Conservation (phyloP, 2,329 filamentous ascomycete species). For the Calonectria pteridis region DNA sequence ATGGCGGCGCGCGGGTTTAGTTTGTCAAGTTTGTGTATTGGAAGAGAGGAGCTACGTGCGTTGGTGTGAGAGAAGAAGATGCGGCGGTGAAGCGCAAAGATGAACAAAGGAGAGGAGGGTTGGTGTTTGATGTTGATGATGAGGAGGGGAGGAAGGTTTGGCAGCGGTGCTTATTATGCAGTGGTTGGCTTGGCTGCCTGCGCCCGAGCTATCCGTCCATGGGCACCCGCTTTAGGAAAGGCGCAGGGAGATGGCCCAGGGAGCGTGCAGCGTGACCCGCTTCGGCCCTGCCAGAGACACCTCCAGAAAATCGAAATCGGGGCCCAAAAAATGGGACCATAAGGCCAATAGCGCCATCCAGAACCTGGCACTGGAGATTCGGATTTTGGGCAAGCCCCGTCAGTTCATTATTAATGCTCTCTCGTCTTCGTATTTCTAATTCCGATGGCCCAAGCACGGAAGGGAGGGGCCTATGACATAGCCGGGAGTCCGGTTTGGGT, state of each 20-base stretch:
- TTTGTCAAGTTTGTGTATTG: neutral
- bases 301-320: neutral
- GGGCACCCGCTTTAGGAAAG: neutral
- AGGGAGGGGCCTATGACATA: neutral
- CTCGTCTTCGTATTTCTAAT: constrained; percentile 5
- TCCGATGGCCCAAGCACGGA: neutral
- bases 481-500: neutral
- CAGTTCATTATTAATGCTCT: neutral
- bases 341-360: constrained; percentile 1
- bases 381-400: neutral
- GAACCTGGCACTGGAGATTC: neutral
- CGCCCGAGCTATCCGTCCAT: constrained; percentile 5
- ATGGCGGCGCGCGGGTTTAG: constrained; percentile 36
- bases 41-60: neutral
- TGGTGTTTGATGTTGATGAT: constrained; percentile 1
- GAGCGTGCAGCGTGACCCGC: neutral
- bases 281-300: neutral
- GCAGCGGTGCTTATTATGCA: constrained; percentile 5
- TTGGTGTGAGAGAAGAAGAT: neutral
- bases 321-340: neutral
- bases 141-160: neutral
- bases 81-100: neutral
- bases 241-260: neutral
- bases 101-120: neutral
- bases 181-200: constrained; percentile 3